Percentiles rank a stretch among this genome's conserved stretches.
phyloP scores from a whole-genome alignment of 192 early-diverging fungal species.

The Pilobolus umbonatus region DNA sequence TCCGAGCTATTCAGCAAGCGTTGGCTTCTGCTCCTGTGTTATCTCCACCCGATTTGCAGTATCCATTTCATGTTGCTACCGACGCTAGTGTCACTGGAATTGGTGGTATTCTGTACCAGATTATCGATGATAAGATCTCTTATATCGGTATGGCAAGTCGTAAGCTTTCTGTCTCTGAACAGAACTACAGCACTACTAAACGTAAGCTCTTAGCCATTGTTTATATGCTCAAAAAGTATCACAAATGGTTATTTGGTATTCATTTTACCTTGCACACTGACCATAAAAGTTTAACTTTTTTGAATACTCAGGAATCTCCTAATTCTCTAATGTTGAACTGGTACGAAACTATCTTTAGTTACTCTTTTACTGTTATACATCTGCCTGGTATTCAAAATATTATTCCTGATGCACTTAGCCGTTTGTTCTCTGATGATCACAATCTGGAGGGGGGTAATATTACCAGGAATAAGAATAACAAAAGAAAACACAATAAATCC shows the following conservation, averaged over 20 bases:
- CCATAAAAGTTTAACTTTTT: conserved; percentile 27
- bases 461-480: too few species aligned
- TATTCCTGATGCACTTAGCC: conserved; percentile 31
- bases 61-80: conserved; percentile 29
- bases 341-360: conserved; percentile 28
- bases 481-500: too few species aligned
- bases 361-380: conserved; percentile 21
- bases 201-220: neutral
- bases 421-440: conserved; percentile 13
- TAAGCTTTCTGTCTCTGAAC: neutral
- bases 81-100: conserved; percentile 37
- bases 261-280: conserved; percentile 34
- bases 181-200: neutral
- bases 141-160: neutral
- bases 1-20: neutral
- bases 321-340: conserved; percentile 25
- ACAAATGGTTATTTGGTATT: conserved; percentile 34
- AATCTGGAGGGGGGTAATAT: conserved; percentile 17
- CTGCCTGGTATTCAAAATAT: conserved; percentile 24
- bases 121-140: neutral
- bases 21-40: conserved; percentile 11
- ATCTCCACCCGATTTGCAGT: conserved; percentile 13
- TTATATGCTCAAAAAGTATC: conserved; percentile 25
- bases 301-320: conserved; percentile 19
- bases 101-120: conserved; percentile 30